Conservation (phyloP, 139 green algal genomes). For the Chlorella sp. region DNA sequence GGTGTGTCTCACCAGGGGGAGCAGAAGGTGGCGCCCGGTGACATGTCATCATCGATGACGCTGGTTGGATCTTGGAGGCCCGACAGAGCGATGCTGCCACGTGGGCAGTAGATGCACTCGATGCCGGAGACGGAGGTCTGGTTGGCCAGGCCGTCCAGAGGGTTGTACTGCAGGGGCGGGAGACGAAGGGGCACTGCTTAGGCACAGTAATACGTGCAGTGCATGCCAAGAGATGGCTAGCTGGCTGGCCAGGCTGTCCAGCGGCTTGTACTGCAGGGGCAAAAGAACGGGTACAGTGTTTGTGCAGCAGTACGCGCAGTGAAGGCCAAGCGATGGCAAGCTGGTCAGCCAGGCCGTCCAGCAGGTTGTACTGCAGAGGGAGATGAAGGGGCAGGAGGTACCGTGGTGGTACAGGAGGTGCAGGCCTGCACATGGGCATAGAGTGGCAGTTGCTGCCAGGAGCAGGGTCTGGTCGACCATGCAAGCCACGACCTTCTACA, state of each 20-base stretch:
- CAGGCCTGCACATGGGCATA: too few species aligned
- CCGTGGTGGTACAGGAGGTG: too few species aligned
- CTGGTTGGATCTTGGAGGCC: not conserved
- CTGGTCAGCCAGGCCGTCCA: not conserved
- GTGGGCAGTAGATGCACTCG: not conserved
- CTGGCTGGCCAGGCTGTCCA: not conserved
- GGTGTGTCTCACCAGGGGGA: not conserved
- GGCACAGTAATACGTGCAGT: not conserved
- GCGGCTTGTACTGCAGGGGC: not conserved
- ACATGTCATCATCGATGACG: not conserved
- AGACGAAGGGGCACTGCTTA: too few species aligned
- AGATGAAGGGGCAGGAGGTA: too few species aligned
- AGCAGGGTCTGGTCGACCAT: too few species aligned
- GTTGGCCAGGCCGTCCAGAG: not conserved
- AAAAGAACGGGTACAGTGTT: too few species aligned
- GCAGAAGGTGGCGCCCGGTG: not conserved
- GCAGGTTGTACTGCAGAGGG: not conserved
- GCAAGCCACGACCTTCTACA: too few species aligned
- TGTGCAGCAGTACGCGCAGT: not conserved
- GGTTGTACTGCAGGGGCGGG: not conserved
- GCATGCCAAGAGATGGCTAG: not conserved
- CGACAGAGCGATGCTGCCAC: not conserved
- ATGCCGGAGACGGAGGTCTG: not conserved
- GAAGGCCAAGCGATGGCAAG: not conserved
- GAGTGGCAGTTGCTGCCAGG: too few species aligned